phyloP scores from a whole-genome alignment of 768 basidiomycete genomes.

The Rhodosporidiobolus sp. region DNA sequence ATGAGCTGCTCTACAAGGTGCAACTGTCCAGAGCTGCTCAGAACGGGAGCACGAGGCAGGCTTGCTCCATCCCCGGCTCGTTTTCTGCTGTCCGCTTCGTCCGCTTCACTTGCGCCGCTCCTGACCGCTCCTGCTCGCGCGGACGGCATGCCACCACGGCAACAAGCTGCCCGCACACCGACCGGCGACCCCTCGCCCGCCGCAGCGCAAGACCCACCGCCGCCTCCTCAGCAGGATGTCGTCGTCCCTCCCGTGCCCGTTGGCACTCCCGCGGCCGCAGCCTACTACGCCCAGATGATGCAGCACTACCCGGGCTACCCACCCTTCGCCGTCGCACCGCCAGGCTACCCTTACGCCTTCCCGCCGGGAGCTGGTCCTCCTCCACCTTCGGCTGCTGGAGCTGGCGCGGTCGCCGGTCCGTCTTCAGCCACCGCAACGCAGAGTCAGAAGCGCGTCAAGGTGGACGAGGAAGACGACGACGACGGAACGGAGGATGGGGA shows the following conservation, averaged over 20 bases:
- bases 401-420: no score
- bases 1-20: no score
- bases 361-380: no score
- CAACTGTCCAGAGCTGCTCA: no score
- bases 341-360: neutral
- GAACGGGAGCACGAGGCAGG: neutral
- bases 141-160: neutral
- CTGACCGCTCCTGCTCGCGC: neutral
- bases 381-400: no score
- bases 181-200: neutral
- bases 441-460: neutral
- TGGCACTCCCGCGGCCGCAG: no score
- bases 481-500: neutral
- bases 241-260: no score
- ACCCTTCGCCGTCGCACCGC: no score
- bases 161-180: neutral
- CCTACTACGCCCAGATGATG: neutral
- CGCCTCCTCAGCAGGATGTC: no score
- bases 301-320: neutral
- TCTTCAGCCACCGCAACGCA: no score
- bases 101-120: neutral
- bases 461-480: constrained; percentile 5
- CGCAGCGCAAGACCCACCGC: no score
- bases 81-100: neutral
- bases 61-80: neutral